Evolutionary conservation across 164 flowering plant genomes (phyloP).

Genomic region (Cinnamomum micranthum): DNA sequence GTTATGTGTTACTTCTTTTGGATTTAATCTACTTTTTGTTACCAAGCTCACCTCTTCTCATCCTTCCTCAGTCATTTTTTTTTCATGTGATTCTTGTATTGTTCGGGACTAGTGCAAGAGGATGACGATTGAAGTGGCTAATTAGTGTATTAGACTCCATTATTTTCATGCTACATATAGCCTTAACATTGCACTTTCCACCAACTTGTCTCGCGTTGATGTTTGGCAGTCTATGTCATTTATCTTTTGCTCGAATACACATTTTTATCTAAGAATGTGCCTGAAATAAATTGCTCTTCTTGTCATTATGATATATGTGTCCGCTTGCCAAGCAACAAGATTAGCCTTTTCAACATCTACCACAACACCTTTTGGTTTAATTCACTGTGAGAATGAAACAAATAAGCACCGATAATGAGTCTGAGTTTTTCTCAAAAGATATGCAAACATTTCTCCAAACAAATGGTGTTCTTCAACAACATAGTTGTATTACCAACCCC

Average conservation of each 20-base stretch:
- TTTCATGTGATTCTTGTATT: background rate
- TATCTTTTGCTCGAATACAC: background rate
- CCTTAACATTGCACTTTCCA: too few species aligned
- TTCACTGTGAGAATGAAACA: too few species aligned
- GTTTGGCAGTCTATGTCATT: background rate
- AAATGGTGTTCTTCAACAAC: constrained; percentile 1
- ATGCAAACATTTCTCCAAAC: background rate
- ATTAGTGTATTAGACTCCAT: background rate
- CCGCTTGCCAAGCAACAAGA: background rate
- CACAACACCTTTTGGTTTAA: background rate
- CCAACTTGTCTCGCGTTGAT: background rate
- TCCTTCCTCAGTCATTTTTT: background rate
- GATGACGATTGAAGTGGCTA: constrained; percentile 1
- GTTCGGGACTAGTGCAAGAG: background rate
- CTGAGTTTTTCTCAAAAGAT: background rate
- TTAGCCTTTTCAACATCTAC: background rate
- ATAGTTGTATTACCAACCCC: background rate
- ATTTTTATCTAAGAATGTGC: background rate
- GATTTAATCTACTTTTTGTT: background rate
- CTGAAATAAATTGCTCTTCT: background rate
- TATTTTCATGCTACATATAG: background rate
- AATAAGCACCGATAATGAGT: background rate
- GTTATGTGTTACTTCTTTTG: background rate
- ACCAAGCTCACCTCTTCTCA: background rate
- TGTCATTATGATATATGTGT: background rate